Base-by-base conservation (phyloP, 2,329 filamentous ascomycete species). In the Fusarium sp. region DNA sequence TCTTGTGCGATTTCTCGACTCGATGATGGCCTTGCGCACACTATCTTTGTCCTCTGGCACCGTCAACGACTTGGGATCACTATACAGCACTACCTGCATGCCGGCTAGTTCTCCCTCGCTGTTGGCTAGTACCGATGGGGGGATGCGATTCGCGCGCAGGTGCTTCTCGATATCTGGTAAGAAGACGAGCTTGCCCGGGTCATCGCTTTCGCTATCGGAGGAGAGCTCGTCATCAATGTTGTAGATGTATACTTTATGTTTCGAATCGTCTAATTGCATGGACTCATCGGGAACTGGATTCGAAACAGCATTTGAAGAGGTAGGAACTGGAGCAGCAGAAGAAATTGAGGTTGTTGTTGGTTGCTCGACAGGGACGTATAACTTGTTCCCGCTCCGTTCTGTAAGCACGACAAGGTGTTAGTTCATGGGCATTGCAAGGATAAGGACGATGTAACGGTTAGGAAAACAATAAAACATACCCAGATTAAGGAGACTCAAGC, bases 201-300 rank as follows among this genome's bases (percentile, higher is more conserved):
- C 86, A 69, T 88, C 86, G 63, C 69, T 71, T 18, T 82, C 80
- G 75, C 75, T 82, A 69, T 83, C 83, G 13, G 84, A 85, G 20
- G 92, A 92, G 38, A 98, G 89, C 83, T 98, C 96, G 77, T 93
- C 93, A 80, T 97, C 95, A 15, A 99, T 87, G 82, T 97, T 91
- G 85, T 95, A 92, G 77, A 99, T 95, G 86, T 96, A 98, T 69
- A 98, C 90, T 79, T 93, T 94, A 84, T 97, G 88, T 78, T 93
- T 93, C 38, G 93, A 92, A 83, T 98, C 92, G 83, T 98, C 95
- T 69, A 98, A 81, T 65, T 93, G 89, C 96, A 98, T 98, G 64
- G 82, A 79, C 75, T 94, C 92, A 72, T 89, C 84, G 26, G 57
- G 39, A 10, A 52, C 35, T 42, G 59, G 22, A 54, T 74, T 59